Conservation (phyloP, 305 asterid genomes). For the Fraxinus sp. region DNA sequence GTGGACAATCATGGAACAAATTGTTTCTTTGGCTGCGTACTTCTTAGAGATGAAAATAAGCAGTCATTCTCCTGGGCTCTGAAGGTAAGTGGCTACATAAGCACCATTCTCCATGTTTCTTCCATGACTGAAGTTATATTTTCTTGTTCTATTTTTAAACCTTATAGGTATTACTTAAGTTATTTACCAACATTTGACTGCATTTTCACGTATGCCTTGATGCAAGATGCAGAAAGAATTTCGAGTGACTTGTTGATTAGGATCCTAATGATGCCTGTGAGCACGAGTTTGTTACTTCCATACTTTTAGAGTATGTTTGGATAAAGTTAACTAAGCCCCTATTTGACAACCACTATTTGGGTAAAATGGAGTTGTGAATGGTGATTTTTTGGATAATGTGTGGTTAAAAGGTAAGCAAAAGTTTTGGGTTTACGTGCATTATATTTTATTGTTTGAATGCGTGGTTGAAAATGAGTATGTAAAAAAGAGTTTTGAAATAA, state of each 20-base stretch:
- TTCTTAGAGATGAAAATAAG: conserved; percentile 61
- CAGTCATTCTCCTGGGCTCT: conserved; percentile 64
- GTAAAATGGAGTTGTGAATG: too few species aligned
- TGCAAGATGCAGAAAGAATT: conserved; percentile 16
- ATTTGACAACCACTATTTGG: too few species aligned
- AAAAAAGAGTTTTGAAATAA: too few species aligned
- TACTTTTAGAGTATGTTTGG: not conserved
- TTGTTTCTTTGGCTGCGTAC: conserved; percentile 59
- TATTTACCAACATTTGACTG: conserved; percentile 7
- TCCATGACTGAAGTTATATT: not conserved
- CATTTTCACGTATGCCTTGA: not conserved
- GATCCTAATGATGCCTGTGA: conserved; percentile 14
- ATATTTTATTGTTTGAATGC: too few species aligned
- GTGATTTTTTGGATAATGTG: too few species aligned
- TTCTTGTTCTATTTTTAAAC: not conserved
- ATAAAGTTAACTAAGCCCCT: not conserved
- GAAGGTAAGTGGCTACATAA: conserved; percentile 42
- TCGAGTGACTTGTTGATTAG: not conserved
- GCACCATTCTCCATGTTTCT: conserved; percentile 1
- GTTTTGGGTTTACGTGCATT: too few species aligned
- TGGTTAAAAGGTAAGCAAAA: not conserved
- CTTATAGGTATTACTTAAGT: not conserved
- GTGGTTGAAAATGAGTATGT: too few species aligned
- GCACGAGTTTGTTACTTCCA: not conserved
- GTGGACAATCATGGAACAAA: conserved; percentile 57